phyloP scores from a whole-genome alignment of 345 rosid genomes.

The Euphorbia pulcherrima region DNA sequence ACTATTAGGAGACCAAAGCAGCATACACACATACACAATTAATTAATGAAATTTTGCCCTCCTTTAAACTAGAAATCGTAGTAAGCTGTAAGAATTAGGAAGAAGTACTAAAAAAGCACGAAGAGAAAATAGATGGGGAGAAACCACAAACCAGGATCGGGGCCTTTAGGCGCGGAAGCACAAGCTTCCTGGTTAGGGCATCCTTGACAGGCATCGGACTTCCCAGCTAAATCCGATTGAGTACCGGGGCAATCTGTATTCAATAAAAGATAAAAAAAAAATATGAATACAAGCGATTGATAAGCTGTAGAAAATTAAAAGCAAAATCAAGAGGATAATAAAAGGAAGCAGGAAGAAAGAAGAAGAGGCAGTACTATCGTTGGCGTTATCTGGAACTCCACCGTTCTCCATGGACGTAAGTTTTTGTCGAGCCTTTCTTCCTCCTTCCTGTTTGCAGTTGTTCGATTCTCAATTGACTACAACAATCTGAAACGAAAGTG shows the following conservation, averaged over 20 bases:
- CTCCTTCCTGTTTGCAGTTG: not conserved
- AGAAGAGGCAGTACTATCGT: constrained; percentile 38
- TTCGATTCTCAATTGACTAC: too few relatives aligned
- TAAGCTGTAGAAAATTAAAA: not conserved
- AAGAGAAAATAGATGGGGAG: constrained; percentile 1
- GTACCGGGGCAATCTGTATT: constrained; percentile 81
- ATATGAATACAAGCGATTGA: not conserved
- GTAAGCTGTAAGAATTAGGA: not conserved
- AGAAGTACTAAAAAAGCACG: too few relatives aligned
- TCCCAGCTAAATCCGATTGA: constrained; percentile 68
- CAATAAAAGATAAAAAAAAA: not conserved
- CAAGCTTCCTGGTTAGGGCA: constrained; percentile 91
- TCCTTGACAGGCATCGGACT: constrained; percentile 76
- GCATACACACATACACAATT: not conserved
- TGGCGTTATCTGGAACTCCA: constrained; percentile 62
- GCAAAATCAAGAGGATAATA: not conserved
- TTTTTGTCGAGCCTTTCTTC: not conserved
- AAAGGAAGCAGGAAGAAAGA: not conserved
- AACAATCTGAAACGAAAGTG: not conserved
- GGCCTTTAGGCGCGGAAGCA: constrained; percentile 93
- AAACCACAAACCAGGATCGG: constrained; percentile 94
- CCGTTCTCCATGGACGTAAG: constrained; percentile 48
- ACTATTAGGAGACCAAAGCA: not conserved
- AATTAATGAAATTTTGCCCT: not conserved
- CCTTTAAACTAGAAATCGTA: too few relatives aligned